Base-by-base conservation (phyloP, 768 basidiomycete genomes). In the Mycena olivaceomarginata region DNA sequence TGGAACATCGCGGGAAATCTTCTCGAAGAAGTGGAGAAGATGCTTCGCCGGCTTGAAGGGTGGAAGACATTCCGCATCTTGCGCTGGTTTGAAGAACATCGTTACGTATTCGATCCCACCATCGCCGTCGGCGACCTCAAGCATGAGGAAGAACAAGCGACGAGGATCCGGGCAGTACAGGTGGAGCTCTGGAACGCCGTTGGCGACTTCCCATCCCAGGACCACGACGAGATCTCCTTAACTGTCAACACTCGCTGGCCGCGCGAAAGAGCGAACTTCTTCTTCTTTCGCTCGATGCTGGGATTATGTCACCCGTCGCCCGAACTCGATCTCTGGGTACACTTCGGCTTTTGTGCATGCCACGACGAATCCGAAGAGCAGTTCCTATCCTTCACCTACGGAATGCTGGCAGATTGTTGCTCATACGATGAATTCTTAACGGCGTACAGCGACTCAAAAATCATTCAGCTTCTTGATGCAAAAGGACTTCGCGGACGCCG, bases 401-500 rank as follows among this genome's bases (percentile, higher is more conserved):
- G 59, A 9, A 37, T 25, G 13, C 80, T 88, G 39, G 79, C 84
- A 31, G 12, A 73, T 4, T 45, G 51, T n/a, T 86, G 84, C 81
- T 82, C 85, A 5, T 88, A 87, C 74, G 80, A 85, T n/a, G 84
- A 86, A 64, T 85, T 88, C 68, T 81, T 67, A 69, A 64, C 43
- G 2, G 86, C 86, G 2, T 87, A 82, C 67, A 51, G 74, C 5
- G 72, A 82, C 0, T 80, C 79, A 0, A 65, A 53, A 2, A 79
- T 88, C 51, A n/a, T 80, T 6, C 56, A 80, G 40, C 83, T 87
- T 11, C 78, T 87, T 45, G 79, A 82, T n/a, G 43, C 60, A 20
- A 79, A 83, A 25, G 82, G 79, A 4, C 51, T 81, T 13, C 37
- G 66, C 18, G 60, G 60, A 22, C 63, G 69, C 4, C 73, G 40